Base-by-base conservation (phyloP, 75 land plant genomes). In the Chamaecyparis obtusa region DNA sequence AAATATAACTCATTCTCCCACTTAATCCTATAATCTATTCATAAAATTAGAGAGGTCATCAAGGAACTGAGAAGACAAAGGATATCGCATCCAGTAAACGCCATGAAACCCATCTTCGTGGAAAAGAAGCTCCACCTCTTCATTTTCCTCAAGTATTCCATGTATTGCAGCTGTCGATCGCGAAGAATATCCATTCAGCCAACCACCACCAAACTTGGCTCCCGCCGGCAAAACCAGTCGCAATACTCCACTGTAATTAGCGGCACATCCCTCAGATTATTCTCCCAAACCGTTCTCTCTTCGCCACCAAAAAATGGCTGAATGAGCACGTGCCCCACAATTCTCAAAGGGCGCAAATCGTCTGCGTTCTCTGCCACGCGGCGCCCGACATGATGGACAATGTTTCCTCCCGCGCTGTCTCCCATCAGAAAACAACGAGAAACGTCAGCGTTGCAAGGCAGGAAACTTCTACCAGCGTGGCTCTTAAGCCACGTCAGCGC, bases 271-370 rank as follows among this genome's bases (percentile, higher is more conserved):
- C 14, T 85, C 84, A 44, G 39, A 77, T 90, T 89, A 9, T 51
- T 17, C 77, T 88, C 85, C 36, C 90, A 86, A 72, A 48, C 44
- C 72, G 37, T 81, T 76, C 92, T 85, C 30, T 84, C 44, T 86
- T 95, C 92, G 72, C 91, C 91, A 13, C 95, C 94, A 69, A 95
- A 95, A 67, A 86, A 92, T 1, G 96, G 95, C 54, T 94, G 93
- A 5, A 94, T 83, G 9, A 85, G 56, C 41, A 94, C 19, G 14
- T 89, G 32, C n/a, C 95, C 94, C 71, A 69, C 88, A 15, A 93
- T 87, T 41, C 43, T 39, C 10, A 92, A 16, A 0, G 84, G 85
- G n/a, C 83, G 37, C 32, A 84, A n/a, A 24, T 90, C 88, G 16
- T 55, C 69, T 21, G 27, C 27, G n/a, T 15, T 19, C 6, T 30